Evolutionary conservation across 495 filamentous ascomycete species (phyloP), one percentile per base, ranked within the genome.

Genomic region (Aspergillus baeticus): DNA sequence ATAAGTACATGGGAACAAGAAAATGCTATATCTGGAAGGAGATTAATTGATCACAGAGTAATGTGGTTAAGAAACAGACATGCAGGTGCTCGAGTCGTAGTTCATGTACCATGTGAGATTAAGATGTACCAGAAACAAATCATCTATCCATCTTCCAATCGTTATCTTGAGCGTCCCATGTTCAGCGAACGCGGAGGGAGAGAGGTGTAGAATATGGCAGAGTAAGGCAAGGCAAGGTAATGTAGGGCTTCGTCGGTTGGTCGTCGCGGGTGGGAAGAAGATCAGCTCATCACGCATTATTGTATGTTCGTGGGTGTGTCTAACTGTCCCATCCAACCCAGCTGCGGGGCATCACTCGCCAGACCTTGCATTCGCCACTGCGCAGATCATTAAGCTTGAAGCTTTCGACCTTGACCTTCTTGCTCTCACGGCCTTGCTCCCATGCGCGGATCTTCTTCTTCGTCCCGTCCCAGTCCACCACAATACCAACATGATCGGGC

Each of bases 381-480:
- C 89, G 80, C 64, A 98, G 65, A 74, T 98, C 94, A 35, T 90
- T 91, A 48, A 98, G 77, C 75, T 92, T 92, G 69, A 89, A 98
- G 69, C 90, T 92, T 77, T 98, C 93, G 53, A 89, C 74, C 76
- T 92, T 95, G 35, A 95, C 89, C 77, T 97, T 98, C 75, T 87
- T 94, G 67, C 86, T 93, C 73, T 98, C 94, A 29, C 94, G 77
- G 0, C 93, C 94, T 66, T 98, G 94, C 66, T 98, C 94, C 89
- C 90, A 98, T 0, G 86, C 92, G 36, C 92, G 76, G 34, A 98
- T 87, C 81, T 96, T 96, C 83, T 96, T 97, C 80, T 97, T 96
- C 22, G 91, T 96, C 29, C 94, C 94, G 69, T 98, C 94, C 94
- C 94, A 98, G 67, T 98, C 94, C 10, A 91, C 82, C n/a, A 98